Conservation (phyloP, 805 yeast species). For the Zygoascus tannicola region DNA sequence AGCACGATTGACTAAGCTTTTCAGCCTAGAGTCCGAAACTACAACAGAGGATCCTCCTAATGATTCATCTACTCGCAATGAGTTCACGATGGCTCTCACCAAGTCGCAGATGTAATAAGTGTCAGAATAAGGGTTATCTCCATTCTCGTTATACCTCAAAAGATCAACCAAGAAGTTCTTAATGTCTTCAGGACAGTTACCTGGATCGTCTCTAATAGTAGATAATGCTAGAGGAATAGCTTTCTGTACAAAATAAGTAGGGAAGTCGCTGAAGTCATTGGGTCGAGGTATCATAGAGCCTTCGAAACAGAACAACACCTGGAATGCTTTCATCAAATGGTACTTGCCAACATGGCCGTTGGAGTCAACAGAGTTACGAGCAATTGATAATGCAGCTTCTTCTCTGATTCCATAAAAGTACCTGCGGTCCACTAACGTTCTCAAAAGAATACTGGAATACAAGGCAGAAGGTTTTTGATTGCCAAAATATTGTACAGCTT, state of each 20-base stretch:
- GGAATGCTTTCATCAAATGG: constrained; percentile 64
- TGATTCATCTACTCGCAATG: constrained; percentile 21
- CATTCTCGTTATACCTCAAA: constrained; percentile 76
- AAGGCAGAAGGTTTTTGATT: constrained; percentile 48
- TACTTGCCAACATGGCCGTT: constrained; percentile 61
- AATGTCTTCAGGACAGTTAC: constrained; percentile 51
- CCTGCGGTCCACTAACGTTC: constrained; percentile 75
- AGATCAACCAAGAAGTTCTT: constrained; percentile 58
- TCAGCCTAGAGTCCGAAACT: background rate
- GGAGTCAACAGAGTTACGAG: constrained; percentile 52
- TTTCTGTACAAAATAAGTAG: constrained; percentile 58
- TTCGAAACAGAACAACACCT: constrained; percentile 62
- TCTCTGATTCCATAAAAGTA: constrained; percentile 84
- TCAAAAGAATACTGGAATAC: constrained; percentile 65
- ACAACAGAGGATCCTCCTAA: constrained; percentile 8
- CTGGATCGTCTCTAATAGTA: constrained; percentile 49
- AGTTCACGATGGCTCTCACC: constrained; percentile 43
- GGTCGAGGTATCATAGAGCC: constrained; percentile 59
- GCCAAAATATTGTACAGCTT: constrained; percentile 68
- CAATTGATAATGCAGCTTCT: constrained; percentile 77
- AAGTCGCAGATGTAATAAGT: constrained; percentile 53
- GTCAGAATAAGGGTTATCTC: constrained; percentile 69
- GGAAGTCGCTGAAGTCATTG: constrained; percentile 69
- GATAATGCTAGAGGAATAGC: constrained; percentile 59
- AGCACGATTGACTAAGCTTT: constrained; percentile 37